These are phyloP conservation scores for Glomus cerebriforme DNA, from an alignment of 192 early-diverging fungal genomes.

Conservation along the genomic window DNA sequence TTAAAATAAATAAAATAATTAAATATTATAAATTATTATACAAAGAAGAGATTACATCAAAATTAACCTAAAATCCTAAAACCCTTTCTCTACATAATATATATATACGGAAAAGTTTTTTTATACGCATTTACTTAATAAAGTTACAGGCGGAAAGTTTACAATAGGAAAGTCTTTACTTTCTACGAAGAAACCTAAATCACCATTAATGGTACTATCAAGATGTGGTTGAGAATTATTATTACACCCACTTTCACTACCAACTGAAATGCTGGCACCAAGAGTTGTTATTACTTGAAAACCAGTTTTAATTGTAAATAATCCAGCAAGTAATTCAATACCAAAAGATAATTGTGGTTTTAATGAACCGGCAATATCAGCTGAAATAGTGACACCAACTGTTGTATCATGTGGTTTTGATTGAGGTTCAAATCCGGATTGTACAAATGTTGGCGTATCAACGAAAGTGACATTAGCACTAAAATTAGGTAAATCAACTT, in stretches of 20 bases:
- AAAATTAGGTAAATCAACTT: background rate
- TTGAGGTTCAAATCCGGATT: conserved; percentile 8
- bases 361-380: background rate
- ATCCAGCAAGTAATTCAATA: background rate
- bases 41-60: too few relatives aligned
- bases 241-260: background rate
- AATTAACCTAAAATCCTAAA: too few relatives aligned
- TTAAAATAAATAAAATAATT: too few relatives aligned
- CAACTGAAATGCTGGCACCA: background rate
- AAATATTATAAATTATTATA: too few relatives aligned
- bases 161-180: background rate
- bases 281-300: conserved; percentile 10
- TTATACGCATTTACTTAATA: background rate
- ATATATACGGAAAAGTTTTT: too few relatives aligned
- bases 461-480: background rate
- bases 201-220: background rate
- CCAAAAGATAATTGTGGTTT: conserved; percentile 19
- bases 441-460: background rate
- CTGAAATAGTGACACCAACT: background rate
- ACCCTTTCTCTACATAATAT: too few relatives aligned
- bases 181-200: conserved; percentile 23
- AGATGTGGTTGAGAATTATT: background rate
- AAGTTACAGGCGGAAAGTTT: background rate
- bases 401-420: background rate
- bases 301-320: background rate